Base-by-base conservation (phyloP, 805 yeast genomes). In the Saccharomycopsis sp. region DNA sequence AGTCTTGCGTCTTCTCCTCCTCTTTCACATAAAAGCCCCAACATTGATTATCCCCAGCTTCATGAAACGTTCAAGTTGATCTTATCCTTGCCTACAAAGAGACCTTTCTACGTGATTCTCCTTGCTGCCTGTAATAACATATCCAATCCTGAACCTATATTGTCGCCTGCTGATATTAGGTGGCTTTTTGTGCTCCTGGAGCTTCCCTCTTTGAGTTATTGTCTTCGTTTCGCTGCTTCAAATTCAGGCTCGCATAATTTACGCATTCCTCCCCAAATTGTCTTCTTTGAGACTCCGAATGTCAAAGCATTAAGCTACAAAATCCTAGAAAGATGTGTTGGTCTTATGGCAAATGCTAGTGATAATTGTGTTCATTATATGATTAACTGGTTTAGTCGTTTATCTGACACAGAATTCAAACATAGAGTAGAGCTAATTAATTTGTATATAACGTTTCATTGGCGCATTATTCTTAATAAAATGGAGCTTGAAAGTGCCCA, bases 401-500 rank as follows among this genome's bases (percentile, higher is more conserved):
- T 76, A 17, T 71, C 84, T 0, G 57, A 63, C 0, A 70, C 68
- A 0, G 76, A 73, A 7, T 86, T 87, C 62, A 68, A 69, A 8
- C 66, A 69, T 1, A 84, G 85, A 64, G 79, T 90, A 0, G 89
- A 89, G 47, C 72, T 87, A 35, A 65, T 89, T 54, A 92, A 91
- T 66, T 75, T 89, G 22, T 90, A 87, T 70, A 78, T 91, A 42
- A 86, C 96, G 0, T 89, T 87, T 66, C 89, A 89, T 52, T 73
- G 92, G 57, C 79, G 84, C 47, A 20, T 53, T 14, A 42, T 56
- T 14, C 29, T 55, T 12, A 52, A 23, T 22, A 54, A 55, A 17
- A 29, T 29, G 38, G 38, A 29, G 38, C 38, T 29, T 12, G 38
- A 29, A 29, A 25, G 42, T 17, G 19, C n/a, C 35, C n/a, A 24